These are phyloP conservation scores for Pichia membranifaciens DNA, from an alignment of 805 yeast species.

Conservation along the genomic window DNA sequence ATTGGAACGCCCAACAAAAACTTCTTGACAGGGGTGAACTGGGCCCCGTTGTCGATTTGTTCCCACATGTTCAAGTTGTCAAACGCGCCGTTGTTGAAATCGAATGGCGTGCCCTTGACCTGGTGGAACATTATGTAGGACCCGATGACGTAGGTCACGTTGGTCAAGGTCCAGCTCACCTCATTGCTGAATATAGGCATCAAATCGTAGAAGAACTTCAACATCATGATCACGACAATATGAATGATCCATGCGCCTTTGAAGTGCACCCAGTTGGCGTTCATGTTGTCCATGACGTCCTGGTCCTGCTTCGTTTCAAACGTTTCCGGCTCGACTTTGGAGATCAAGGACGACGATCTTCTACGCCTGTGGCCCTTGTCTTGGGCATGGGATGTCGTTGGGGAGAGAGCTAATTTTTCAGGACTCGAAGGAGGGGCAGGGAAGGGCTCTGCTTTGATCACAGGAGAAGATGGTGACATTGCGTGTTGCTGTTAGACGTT, in stretches of 20 bases:
- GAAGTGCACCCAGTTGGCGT: slow-evolving; percentile 93
- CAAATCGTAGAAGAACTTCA: slow-evolving; percentile 72
- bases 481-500: too few species aligned
- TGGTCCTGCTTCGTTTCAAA: slow-evolving; percentile 91
- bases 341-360: slow-evolving; percentile 83
- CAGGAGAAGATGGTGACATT: slow-evolving; percentile 12
- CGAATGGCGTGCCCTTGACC: slow-evolving; percentile 96
- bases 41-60: slow-evolving; percentile 84
- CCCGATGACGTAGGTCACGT: slow-evolving; percentile 83
- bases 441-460: slow-evolving; percentile 25
- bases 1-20: slow-evolving; percentile 92
- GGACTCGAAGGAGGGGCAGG: slow-evolving; percentile 29
- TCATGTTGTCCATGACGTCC: slow-evolving; percentile 78
- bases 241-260: slow-evolving; percentile 97
- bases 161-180: slow-evolving; percentile 91
- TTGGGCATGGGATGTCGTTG: slow-evolving; percentile 28
- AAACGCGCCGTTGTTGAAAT: slow-evolving; percentile 92
- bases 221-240: slow-evolving; percentile 67
- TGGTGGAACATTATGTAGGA: slow-evolving; percentile 94
- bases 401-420: slow-evolving; percentile 30
- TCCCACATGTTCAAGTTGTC: slow-evolving; percentile 98
- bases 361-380: slow-evolving; percentile 41
- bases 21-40: slow-evolving; percentile 94
- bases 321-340: slow-evolving; percentile 90
- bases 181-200: slow-evolving; percentile 77